Evolutionary conservation across 2,329 filamentous ascomycete genomes (phyloP).

Genomic region (Paraphoma chrysanthemicola): DNA sequence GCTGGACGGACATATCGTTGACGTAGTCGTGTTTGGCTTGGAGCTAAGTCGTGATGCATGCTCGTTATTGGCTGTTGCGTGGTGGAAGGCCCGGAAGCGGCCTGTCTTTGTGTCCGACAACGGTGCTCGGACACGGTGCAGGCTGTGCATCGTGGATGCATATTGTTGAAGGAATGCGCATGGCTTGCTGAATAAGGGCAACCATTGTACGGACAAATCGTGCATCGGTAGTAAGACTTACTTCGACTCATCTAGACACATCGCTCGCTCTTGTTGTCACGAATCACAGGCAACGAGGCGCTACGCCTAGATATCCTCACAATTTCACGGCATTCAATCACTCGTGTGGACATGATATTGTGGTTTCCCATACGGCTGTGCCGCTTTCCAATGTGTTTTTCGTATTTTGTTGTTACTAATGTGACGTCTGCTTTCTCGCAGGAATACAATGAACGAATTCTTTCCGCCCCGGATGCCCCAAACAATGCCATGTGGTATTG

Average conservation of each 20-base stretch:
- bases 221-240: too few relatives aligned
- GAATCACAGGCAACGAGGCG: too few relatives aligned
- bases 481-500: slow-evolving; percentile 34
- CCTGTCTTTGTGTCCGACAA: slow-evolving; percentile 20
- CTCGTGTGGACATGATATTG: background rate
- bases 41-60: background rate
- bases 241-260: too few relatives aligned
- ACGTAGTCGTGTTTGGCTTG: slow-evolving; percentile 18
- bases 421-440: slow-evolving; percentile 27
- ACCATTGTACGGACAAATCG: too few relatives aligned
- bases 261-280: too few relatives aligned
- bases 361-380: slow-evolving; percentile 20
- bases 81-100: slow-evolving; percentile 11
- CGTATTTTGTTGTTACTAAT: slow-evolving; percentile 31
- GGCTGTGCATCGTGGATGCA: background rate
- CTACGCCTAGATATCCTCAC: too few relatives aligned
- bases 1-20: slow-evolving; percentile 23
- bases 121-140: too few relatives aligned
- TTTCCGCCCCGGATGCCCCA: slow-evolving; percentile 19
- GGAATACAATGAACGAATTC: slow-evolving; percentile 29
- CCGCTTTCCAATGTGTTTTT: slow-evolving; percentile 33
- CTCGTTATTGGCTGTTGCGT: slow-evolving; percentile 14
- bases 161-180: too few relatives aligned
- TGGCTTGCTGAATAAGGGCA: too few relatives aligned
- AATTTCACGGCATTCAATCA: too few relatives aligned